Evolutionary conservation across 768 basidiomycete genomes (phyloP).

Genomic region (Phylloporus scabripes): DNA sequence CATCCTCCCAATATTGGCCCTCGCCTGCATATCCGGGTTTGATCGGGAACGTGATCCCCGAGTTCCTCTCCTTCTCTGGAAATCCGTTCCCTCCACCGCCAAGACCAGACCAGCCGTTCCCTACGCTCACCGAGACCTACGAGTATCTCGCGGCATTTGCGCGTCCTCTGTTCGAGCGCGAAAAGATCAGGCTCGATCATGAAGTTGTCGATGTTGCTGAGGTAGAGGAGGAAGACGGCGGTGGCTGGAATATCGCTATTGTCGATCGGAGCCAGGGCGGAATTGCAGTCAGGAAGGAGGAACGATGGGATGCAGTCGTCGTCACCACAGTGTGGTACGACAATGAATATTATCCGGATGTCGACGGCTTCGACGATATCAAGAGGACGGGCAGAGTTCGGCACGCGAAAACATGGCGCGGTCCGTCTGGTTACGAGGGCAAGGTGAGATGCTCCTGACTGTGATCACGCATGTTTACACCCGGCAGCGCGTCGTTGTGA

Average conservation of each 20-base stretch:
- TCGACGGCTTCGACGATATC: slow-evolving; percentile 39
- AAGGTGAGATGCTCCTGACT: slow-evolving; percentile 19
- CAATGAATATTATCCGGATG: slow-evolving; percentile 39
- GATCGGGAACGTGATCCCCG: slow-evolving; percentile 47
- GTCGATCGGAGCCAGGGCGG: slow-evolving; percentile 33
- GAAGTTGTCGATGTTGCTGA: slow-evolving; percentile 40
- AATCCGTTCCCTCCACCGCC: slow-evolving; percentile 25
- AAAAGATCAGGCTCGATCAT: slow-evolving; percentile 36
- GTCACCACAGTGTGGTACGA: slow-evolving; percentile 44
- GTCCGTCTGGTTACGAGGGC: slow-evolving; percentile 33
- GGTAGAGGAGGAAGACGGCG: slow-evolving; percentile 13
- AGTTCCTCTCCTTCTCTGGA: slow-evolving; percentile 31
- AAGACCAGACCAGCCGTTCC: slow-evolving; percentile 25
- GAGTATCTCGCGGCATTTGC: slow-evolving; percentile 26
- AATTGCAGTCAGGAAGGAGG: slow-evolving; percentile 22
- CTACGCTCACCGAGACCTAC: slow-evolving; percentile 25
- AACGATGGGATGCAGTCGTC: slow-evolving; percentile 48
- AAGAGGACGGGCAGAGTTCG: slow-evolving; percentile 30
- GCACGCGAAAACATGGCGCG: slow-evolving; percentile 42
- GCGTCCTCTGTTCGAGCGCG: slow-evolving; percentile 19
- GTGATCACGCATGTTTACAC: neutral
- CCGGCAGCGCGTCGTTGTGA: slow-evolving; percentile 39
- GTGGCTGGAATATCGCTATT: slow-evolving; percentile 38
- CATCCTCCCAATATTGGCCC: slow-evolving; percentile 30
- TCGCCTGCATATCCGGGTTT: slow-evolving; percentile 45